Evolutionary conservation across 2,329 filamentous ascomycete species (phyloP).

Genomic region (Parasarocladium wereldwijsianum): DNA sequence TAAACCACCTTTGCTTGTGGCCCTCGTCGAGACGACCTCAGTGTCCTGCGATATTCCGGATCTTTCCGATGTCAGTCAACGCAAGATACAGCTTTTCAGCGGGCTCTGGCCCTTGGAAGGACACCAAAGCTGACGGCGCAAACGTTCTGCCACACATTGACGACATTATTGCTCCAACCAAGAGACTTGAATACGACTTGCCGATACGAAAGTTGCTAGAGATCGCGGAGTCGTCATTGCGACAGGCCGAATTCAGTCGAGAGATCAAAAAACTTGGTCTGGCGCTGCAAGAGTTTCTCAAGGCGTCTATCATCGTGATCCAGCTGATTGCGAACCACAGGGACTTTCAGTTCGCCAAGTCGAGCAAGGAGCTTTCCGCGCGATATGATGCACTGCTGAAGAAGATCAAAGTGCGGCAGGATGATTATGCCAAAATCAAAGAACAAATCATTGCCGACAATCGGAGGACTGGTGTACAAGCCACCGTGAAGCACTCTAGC

Average conservation of each 20-base stretch:
- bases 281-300: slow-evolving; percentile 73
- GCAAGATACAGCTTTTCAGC: slow-evolving; percentile 15
- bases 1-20: too few relatives aligned
- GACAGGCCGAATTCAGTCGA: slow-evolving; percentile 45
- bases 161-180: slow-evolving; percentile 30
- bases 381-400: slow-evolving; percentile 34
- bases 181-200: slow-evolving; percentile 31
- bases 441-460: slow-evolving; percentile 49
- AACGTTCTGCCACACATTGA: slow-evolving; percentile 36
- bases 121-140: slow-evolving; percentile 8
- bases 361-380: slow-evolving; percentile 28
- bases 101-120: slow-evolving; percentile 8
- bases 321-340: slow-evolving; percentile 63
- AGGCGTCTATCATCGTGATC: slow-evolving; percentile 64
- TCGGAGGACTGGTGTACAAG: slow-evolving; percentile 41
- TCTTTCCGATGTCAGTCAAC: slow-evolving; percentile 17
- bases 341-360: slow-evolving; percentile 53
- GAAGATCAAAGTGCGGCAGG: slow-evolving; percentile 31
- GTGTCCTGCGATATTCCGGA: too few relatives aligned
- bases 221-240: slow-evolving; percentile 35
- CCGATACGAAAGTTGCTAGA: slow-evolving; percentile 39
- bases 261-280: slow-evolving; percentile 54
- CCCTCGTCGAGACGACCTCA: too few relatives aligned
- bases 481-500: slow-evolving; percentile 12
- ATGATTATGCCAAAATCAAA: slow-evolving; percentile 42